These are phyloP conservation scores for Ceriops tagal DNA, from an alignment of 345 rosid species.

Conservation along the genomic window DNA sequence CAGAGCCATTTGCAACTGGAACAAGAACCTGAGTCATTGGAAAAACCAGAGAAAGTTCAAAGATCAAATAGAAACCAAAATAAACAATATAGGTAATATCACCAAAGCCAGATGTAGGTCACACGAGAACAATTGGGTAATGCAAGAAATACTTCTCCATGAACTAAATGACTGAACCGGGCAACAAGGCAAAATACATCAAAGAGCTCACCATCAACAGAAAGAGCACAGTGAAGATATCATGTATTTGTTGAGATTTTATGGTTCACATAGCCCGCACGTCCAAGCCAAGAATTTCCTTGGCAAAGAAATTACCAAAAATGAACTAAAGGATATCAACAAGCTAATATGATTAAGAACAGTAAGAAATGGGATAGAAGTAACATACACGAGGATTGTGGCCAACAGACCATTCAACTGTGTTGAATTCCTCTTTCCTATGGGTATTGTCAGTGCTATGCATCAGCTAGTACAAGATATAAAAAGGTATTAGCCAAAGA, in stretches of 20 bases:
- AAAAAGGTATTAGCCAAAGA: slow-evolving; percentile 13
- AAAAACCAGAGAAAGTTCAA: background rate
- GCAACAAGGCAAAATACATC: too few relatives aligned
- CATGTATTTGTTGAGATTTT: too few relatives aligned
- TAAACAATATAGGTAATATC: background rate
- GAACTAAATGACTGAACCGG: too few relatives aligned
- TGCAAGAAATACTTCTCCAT: too few relatives aligned
- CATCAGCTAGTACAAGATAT: slow-evolving; percentile 45
- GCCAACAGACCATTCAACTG: slow-evolving; percentile 66
- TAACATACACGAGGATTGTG: slow-evolving; percentile 64
- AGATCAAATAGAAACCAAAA: background rate
- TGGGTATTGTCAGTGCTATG: slow-evolving; percentile 33
- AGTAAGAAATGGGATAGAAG: slow-evolving; percentile 5
- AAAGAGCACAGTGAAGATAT: too few relatives aligned
- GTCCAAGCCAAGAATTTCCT: background rate
- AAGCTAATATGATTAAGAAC: slow-evolving; percentile 1
- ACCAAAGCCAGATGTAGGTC: background rate
- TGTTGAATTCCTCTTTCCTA: slow-evolving; percentile 65
- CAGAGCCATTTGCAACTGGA: slow-evolving; percentile 85
- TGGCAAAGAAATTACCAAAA: background rate
- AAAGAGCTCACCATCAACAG: too few relatives aligned
- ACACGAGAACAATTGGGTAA: too few relatives aligned
- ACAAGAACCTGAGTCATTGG: slow-evolving; percentile 59
- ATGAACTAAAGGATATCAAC: background rate
- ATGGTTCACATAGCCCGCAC: background rate